These are phyloP conservation scores for Lactarius pseudohatsudake DNA, from an alignment of 768 basidiomycete species.

Conservation along the genomic window DNA sequence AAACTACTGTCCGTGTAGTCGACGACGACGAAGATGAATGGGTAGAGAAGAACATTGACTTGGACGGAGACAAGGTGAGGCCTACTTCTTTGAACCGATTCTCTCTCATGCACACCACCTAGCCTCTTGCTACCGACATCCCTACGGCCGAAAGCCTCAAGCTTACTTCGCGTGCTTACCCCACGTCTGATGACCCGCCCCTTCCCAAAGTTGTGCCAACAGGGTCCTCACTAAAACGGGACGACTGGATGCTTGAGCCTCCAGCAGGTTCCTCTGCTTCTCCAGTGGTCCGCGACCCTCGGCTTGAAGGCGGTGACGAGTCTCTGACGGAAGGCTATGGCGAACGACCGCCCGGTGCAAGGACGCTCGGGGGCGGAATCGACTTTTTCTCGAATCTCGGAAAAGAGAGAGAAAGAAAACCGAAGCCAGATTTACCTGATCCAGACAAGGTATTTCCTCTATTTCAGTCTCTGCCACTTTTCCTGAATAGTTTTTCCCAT, in stretches of 20 bases:
- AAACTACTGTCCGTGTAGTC: constrained; percentile 46
- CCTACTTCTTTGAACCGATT: constrained; percentile 11
- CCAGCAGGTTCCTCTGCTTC: constrained; percentile 35
- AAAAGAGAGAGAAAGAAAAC: constrained; percentile 68
- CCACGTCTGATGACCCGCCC: constrained; percentile 44
- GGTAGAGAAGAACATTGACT: constrained; percentile 85
- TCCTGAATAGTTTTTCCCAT: constrained; percentile 21
- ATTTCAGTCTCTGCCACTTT: too few relatives aligned
- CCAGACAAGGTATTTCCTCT: constrained; percentile 63
- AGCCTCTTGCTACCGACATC: constrained; percentile 72
- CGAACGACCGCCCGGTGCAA: constrained; percentile 45
- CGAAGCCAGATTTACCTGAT: constrained; percentile 56
- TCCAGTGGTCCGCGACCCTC: constrained; percentile 31
- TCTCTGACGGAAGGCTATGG: constrained; percentile 67
- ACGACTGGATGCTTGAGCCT: constrained; percentile 85
- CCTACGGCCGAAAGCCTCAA: constrained; percentile 73
- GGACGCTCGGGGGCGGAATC: constrained; percentile 55
- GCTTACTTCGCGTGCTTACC: constrained; percentile 58
- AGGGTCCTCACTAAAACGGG: constrained; percentile 58
- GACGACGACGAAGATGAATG: constrained; percentile 85
- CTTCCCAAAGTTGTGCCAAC: constrained; percentile 48
- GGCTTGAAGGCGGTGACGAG: constrained; percentile 41
- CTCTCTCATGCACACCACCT: constrained; percentile 3
- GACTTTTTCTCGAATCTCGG: constrained; percentile 93
- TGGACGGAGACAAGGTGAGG: constrained; percentile 68